Percentiles rank a stretch among this genome's conserved stretches.
These are phyloP conservation scores for Penicillium sp. DNA, from an alignment of 2,329 filamentous ascomycete species.

Conservation along the genomic window DNA sequence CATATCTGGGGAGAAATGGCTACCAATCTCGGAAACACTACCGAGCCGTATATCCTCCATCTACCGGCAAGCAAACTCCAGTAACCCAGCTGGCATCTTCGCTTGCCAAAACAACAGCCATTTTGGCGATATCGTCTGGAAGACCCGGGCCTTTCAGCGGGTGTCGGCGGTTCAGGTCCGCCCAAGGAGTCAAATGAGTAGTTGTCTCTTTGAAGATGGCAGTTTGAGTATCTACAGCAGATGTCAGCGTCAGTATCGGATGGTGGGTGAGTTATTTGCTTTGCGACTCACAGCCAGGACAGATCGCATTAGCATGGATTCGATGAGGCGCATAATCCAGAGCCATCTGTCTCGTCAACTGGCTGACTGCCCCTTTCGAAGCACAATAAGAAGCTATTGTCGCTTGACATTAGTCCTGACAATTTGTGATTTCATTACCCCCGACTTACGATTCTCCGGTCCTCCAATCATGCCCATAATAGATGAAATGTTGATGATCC, in stretches of 20 bases:
- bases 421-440: not conserved
- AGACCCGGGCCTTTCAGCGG: conserved; percentile 30
- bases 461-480: conserved; percentile 31
- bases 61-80: conserved; percentile 44
- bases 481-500: conserved; percentile 37
- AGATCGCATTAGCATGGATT: conserved; percentile 56
- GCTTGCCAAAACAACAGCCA: conserved; percentile 47
- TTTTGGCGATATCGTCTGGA: conserved; percentile 37
- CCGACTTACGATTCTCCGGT: conserved; percentile 19
- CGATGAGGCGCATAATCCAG: conserved; percentile 49
- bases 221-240: conserved; percentile 24
- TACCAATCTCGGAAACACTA: conserved; percentile 1
- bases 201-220: conserved; percentile 24
- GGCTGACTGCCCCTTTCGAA: conserved; percentile 52
- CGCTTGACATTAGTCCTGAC: not conserved
- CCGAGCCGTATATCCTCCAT: conserved; percentile 43
- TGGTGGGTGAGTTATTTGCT: too few species aligned
- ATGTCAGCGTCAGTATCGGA: not conserved
- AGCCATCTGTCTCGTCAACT: conserved; percentile 50
- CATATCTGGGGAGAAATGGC: too few species aligned
- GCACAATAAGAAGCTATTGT: conserved; percentile 42
- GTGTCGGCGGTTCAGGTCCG: conserved; percentile 20
- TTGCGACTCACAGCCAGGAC: conserved; percentile 46
- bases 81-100: conserved; percentile 49
- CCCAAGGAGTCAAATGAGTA: conserved; percentile 14